These are phyloP conservation scores for Acrodontium crateriforme DNA, from an alignment of 2,329 filamentous ascomycete species.

Conservation along the genomic window DNA sequence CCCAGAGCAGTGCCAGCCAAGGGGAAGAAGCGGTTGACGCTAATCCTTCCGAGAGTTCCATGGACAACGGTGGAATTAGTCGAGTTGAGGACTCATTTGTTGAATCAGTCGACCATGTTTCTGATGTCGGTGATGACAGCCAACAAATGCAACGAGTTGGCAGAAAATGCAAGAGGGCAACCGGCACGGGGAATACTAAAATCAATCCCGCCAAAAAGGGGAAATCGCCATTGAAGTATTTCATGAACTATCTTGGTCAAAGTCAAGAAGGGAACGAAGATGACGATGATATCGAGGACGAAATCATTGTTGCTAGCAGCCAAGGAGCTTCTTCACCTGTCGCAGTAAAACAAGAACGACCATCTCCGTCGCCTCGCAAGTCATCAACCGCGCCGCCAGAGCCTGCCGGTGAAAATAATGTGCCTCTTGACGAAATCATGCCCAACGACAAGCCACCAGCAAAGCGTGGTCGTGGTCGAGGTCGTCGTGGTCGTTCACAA, in stretches of 20 bases:
- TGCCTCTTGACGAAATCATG: not conserved
- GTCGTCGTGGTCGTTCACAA: slow-evolving; percentile 11
- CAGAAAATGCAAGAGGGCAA: slow-evolving; percentile 17
- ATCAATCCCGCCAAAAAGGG: slow-evolving; percentile 13
- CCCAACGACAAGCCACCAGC: slow-evolving; percentile 3
- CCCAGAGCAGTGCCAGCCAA: too few relatives aligned
- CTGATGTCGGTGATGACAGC: not conserved
- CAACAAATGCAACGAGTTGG: slow-evolving; percentile 4
- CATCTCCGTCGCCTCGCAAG: not conserved
- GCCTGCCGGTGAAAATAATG: not conserved
- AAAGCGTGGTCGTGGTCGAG: slow-evolving; percentile 17
- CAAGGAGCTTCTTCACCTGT: slow-evolving; percentile 6
- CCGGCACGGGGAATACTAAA: slow-evolving; percentile 3
- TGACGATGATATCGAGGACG: slow-evolving; percentile 24
- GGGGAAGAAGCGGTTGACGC: too few relatives aligned
- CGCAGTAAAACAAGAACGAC: not conserved
- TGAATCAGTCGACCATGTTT: slow-evolving; percentile 2
- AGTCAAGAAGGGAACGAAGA: slow-evolving; percentile 14
- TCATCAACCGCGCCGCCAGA: not conserved
- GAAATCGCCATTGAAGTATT: slow-evolving; percentile 17
- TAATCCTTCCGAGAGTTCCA: too few relatives aligned
- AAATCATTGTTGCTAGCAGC: slow-evolving; percentile 26
- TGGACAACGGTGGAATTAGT: too few relatives aligned
- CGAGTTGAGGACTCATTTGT: slow-evolving; percentile 26
- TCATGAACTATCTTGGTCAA: slow-evolving; percentile 10